Conservation (phyloP, 1,139 yeast genomes). For the Yamadazyma kanchanaburiensis region DNA sequence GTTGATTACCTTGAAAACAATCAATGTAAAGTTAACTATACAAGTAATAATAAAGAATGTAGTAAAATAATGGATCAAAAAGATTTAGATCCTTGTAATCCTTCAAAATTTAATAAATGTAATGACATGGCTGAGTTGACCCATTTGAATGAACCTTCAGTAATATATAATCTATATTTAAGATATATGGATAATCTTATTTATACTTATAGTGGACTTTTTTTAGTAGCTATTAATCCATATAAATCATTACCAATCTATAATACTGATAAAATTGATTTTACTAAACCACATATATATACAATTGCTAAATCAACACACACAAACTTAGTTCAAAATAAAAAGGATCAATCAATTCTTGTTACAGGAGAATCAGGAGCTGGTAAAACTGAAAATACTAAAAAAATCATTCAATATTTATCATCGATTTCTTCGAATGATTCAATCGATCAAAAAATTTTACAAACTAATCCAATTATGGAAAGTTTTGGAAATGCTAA, state of each 20-base stretch:
- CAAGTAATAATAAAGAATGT: slow-evolving; percentile 40
- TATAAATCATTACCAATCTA: slow-evolving; percentile 78
- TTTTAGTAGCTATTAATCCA: slow-evolving; percentile 94
- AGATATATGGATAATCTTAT: slow-evolving; percentile 79
- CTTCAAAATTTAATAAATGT: slow-evolving; percentile 87
- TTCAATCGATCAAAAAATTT: slow-evolving; percentile 74
- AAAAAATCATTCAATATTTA: slow-evolving; percentile 87
- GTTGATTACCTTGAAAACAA: slow-evolving; percentile 51
- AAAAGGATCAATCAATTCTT: slow-evolving; percentile 80
- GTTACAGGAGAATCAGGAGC: slow-evolving; percentile 99
- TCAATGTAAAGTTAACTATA: slow-evolving; percentile 48
- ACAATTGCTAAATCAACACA: slow-evolving; percentile 90
- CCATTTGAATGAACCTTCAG: slow-evolving; percentile 91
- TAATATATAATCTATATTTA: slow-evolving; percentile 72
- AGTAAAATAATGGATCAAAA: slow-evolving; percentile 36
- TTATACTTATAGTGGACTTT: slow-evolving; percentile 77
- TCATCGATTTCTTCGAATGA: slow-evolving; percentile 54
- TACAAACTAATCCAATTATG: slow-evolving; percentile 91
- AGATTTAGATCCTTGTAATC: slow-evolving; percentile 69
- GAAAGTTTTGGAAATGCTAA: slow-evolving; percentile 98
- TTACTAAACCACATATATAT: slow-evolving; percentile 73
- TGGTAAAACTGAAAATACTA: slow-evolving; percentile 97
- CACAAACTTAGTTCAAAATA: slow-evolving; percentile 66
- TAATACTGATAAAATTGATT: slow-evolving; percentile 51
- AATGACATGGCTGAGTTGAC: slow-evolving; percentile 96